Conservation (phyloP, 2,329 filamentous ascomycete genomes). For the Tolypocladium nubicola region DNA sequence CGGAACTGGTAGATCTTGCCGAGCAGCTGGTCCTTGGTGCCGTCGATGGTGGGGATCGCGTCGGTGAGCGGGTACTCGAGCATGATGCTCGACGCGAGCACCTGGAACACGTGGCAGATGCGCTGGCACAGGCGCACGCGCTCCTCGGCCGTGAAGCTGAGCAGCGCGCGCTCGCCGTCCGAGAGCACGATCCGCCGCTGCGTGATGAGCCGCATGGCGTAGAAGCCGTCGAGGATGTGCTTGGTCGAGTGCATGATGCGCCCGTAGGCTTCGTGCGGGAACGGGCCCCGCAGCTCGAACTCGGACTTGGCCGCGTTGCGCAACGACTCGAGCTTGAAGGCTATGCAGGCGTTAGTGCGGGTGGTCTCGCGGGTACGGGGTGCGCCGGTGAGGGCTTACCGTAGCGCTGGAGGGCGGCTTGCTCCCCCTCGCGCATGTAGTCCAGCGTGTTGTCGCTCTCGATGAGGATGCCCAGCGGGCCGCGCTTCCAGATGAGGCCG, state of each 20-base stretch:
- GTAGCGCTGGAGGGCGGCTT: conserved; percentile 77
- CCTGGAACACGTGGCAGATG: conserved; percentile 79
- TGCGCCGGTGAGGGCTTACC: conserved; percentile 16
- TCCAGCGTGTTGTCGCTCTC: conserved; percentile 46
- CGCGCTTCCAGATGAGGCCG: conserved; percentile 91
- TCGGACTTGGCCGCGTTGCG: conserved; percentile 68
- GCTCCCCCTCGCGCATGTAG: conserved; percentile 84
- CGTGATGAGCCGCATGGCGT: conserved; percentile 91
- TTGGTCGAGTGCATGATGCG: conserved; percentile 71
- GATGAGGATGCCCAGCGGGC: conserved; percentile 67
- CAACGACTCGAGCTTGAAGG: conserved; percentile 62
- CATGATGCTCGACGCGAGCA: conserved; percentile 87
- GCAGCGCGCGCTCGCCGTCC: conserved; percentile 68
- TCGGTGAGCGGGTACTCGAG: conserved; percentile 89
- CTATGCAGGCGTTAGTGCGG: conserved; percentile 14
- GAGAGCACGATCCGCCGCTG: conserved; percentile 67
- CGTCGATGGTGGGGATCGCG: conserved; percentile 72
- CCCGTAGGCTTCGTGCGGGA: conserved; percentile 62
- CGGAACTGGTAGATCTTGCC: conserved; percentile 84
- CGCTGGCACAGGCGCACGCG: conserved; percentile 72
- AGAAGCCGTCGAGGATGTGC: conserved; percentile 83
- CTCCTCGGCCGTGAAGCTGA: conserved; percentile 71
- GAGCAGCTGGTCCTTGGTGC: conserved; percentile 70
- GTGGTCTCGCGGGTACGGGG: no score
- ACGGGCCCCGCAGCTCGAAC: conserved; percentile 80